Base-by-base conservation (phyloP, 495 filamentous ascomycete species). In the Echria macrotheca region DNA sequence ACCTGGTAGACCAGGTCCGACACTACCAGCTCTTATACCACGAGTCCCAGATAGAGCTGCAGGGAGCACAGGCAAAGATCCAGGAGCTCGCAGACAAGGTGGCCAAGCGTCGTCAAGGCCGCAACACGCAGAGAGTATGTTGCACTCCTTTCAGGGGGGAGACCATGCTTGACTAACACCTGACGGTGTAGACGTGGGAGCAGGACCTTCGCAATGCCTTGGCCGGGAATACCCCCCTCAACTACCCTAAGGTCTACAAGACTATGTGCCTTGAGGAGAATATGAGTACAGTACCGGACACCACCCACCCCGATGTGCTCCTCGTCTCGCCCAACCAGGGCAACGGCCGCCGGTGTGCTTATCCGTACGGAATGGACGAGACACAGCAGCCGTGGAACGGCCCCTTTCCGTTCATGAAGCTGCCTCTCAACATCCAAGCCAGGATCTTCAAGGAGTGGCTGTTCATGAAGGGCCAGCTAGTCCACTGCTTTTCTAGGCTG, bases 401-500 rank as follows among this genome's bases (percentile, higher is more conserved):
- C 7, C 35, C 42, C 0, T 69, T 66, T 19, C 46, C 28, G 0
- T 69, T 70, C 10, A 48, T 67, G 4, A 8, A 12, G 5, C 57
- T 71, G 24, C 71, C 70, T 0, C 17, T 10, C 0, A 21, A 53
- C 0, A 19, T 69, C 2, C 63, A 69, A 42, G 47, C 25, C 2
- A 51, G 38, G 8, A 68, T 74, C 5, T 64, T 71, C 35, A 53
- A 42, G 21, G 7, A 53, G 0, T 35, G 65, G 6, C 53, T 71
- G 4, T 42, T 55, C 45, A 65, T 60, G 19, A 10, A 53, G 4
- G 33, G 55, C 2, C 10, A 47, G 1, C 49, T 71, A 0, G 32
- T 74, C 10, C 69, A 74, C 24, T 63, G 57, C 47, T 48, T 74
- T 11, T 73, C 71, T 0, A 56, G 71, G 2, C 55, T 74, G 0